Evolutionary conservation across 306 rosid species (phyloP), one percentile per base, ranked within the genome.

Genomic region (Dryas drummondii): DNA sequence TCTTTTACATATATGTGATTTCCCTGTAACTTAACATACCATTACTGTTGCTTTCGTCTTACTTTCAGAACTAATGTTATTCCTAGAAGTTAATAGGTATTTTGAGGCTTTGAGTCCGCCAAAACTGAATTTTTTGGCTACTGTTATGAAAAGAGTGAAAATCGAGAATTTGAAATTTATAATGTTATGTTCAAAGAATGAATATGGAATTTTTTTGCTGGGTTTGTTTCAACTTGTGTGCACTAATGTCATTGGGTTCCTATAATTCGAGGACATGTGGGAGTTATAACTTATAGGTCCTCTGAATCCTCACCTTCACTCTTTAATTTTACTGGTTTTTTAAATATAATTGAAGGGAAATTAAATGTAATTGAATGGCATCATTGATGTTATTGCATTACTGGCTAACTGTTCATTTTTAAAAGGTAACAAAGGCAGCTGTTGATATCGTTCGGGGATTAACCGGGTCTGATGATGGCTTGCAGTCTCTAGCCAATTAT

Each of bases 401-500:
- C 56, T 71, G 41, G 48, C 19, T 50, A 7, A 50, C 12, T 49
- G 5, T 14, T 75, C 64, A 16, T 51, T 45, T 64, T 78, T 14
- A 51, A 5, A 61, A 93, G 96, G 76, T 94, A 47, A 82, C 82
- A 19, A 91, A 90, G 84, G 97, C 72, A 13, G 98, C 96, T 67
- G 92, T 91, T 69, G 98, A 91, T 67, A 94, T 94, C 69, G 97
- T 91, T 84, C 88, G 88, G 64, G 97, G 96, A 41, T 71, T 94
- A 86, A 94, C 97, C 3, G 98, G 97, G 46, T 90, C 98, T 8
- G 89, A 81, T 2, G 98, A 91, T 56, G 97, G 98, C 71, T 72
- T 94, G 82, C 84, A 83, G 69, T 91, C 98, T 45, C 89, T 94
- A 9, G 84, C 87, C 72, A 83, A 51, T 48, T 80, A 90, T 77